A percentile compares a stretch with the other conserved stretches of the same genome.
These are phyloP conservation scores for Sugiyamaella boreocaroliniensis DNA, from an alignment of 805 yeast species.

Conservation along the genomic window DNA sequence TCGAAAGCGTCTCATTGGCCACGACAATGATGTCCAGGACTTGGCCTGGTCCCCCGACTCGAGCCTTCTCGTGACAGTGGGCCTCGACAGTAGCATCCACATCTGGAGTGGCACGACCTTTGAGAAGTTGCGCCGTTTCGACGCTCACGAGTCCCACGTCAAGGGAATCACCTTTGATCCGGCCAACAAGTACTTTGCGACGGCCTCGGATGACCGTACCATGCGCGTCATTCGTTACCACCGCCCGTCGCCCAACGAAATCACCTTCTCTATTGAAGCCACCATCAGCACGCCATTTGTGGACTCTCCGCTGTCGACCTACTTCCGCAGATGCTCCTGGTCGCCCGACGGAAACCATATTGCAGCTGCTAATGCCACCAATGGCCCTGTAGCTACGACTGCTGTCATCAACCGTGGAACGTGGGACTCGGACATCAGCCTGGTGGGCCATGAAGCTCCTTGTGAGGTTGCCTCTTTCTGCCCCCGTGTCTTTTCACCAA, in stretches of 20 bases:
- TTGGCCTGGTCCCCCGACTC: conserved; percentile 98
- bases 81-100: conserved; percentile 85
- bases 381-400: conserved; percentile 58
- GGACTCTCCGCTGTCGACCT: conserved; percentile 86
- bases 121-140: conserved; percentile 81
- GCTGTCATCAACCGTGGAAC: conserved; percentile 57
- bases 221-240: conserved; percentile 83
- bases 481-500: conserved; percentile 32
- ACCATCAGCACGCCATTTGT: conserved; percentile 77
- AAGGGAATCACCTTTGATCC: conserved; percentile 98
- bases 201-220: conserved; percentile 93
- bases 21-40: conserved; percentile 96
- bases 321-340: conserved; percentile 69
- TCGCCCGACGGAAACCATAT: conserved; percentile 68
- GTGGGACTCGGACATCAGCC: conserved; percentile 57
- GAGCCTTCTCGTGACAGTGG: conserved; percentile 83
- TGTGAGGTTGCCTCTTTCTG: conserved; percentile 58
- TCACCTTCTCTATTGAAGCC: conserved; percentile 81
- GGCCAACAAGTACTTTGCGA: conserved; percentile 94
- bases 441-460: conserved; percentile 66
- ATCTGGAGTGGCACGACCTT: conserved; percentile 92
- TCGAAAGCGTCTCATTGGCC: conserved; percentile 85
- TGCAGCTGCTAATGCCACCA: conserved; percentile 62
- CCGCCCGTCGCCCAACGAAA: conserved; percentile 54
- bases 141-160: conserved; percentile 89